A percentile compares a stretch with the other conserved stretches of the same genome.
Conservation (phyloP, 106 monocot genomes). For the Phalaenopsis aphrodite region DNA sequence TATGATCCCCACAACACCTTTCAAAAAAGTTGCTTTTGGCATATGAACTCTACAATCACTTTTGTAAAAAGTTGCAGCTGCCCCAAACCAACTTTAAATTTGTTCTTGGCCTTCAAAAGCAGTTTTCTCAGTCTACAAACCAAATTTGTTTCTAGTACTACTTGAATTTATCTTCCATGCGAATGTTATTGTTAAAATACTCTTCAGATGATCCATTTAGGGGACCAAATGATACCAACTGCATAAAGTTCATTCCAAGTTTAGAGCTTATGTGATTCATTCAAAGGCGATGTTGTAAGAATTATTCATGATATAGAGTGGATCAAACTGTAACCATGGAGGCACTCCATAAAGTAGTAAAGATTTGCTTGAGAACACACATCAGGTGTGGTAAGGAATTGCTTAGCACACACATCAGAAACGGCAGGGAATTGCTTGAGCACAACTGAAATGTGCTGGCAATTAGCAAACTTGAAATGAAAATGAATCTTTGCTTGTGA, state of each 20-base stretch:
- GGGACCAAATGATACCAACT: not conserved
- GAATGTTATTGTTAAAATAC: not conserved
- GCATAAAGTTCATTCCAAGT: not conserved
- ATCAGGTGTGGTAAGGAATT: not conserved
- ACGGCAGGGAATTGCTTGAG: not conserved
- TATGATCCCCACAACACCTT: no score
- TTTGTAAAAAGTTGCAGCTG: no score
- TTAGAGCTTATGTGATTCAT: not conserved
- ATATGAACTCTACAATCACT: no score
- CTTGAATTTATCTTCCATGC: not conserved
- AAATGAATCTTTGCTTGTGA: not conserved
- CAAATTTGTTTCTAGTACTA: not conserved
- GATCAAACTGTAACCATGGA: not conserved
- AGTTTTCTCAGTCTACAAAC: no score
- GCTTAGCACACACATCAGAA: conserved; percentile 1
- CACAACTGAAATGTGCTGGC: not conserved
- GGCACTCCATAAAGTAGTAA: not conserved
- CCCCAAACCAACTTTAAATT: no score
- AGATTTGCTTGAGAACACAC: not conserved
- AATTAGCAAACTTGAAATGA: not conserved
- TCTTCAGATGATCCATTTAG: not conserved
- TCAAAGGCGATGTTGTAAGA: not conserved
- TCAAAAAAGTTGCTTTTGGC: no score
- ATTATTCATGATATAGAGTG: not conserved
- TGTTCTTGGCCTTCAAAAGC: no score